phyloP scores from a whole-genome alignment of 805 yeast species.

The Starmerella vitae region DNA sequence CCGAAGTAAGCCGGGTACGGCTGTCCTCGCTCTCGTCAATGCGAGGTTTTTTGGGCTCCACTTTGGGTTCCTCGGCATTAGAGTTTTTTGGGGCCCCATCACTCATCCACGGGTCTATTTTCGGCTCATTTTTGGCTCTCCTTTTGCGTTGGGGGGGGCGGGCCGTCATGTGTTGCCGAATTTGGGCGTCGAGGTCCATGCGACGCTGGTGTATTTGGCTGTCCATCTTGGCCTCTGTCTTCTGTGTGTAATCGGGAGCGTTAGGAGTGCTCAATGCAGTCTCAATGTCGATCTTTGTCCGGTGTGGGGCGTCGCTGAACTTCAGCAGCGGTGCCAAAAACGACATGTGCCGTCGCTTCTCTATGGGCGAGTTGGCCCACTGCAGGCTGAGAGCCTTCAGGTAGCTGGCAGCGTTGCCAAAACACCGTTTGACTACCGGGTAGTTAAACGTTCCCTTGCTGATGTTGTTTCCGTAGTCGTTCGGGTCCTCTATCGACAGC shows the following conservation, averaged over 20 bases:
- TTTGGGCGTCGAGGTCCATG: background rate
- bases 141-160: background rate
- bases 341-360: constrained; percentile 9
- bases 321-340: constrained; percentile 17
- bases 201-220: background rate
- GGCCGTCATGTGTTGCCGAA: background rate
- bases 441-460: constrained; percentile 75
- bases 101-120: background rate
- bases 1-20: constrained; percentile 12
- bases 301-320: constrained; percentile 1
- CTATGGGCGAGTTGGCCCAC: constrained; percentile 1
- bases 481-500: constrained; percentile 77
- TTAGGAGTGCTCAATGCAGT: constrained; percentile 2
- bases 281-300: constrained; percentile 5
- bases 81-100: background rate
- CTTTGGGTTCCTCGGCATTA: background rate
- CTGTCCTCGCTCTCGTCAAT: constrained; percentile 15
- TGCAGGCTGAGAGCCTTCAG: constrained; percentile 14
- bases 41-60: background rate
- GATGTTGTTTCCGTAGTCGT: constrained; percentile 69
- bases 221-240: background rate
- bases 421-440: constrained; percentile 66
- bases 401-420: constrained; percentile 26
- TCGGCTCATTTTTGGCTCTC: background rate
- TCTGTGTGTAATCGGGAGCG: background rate